Evolutionary conservation across 768 basidiomycete species (phyloP), one percentile per base, ranked within the genome.

Genomic region (Kwoniella sp.): DNA sequence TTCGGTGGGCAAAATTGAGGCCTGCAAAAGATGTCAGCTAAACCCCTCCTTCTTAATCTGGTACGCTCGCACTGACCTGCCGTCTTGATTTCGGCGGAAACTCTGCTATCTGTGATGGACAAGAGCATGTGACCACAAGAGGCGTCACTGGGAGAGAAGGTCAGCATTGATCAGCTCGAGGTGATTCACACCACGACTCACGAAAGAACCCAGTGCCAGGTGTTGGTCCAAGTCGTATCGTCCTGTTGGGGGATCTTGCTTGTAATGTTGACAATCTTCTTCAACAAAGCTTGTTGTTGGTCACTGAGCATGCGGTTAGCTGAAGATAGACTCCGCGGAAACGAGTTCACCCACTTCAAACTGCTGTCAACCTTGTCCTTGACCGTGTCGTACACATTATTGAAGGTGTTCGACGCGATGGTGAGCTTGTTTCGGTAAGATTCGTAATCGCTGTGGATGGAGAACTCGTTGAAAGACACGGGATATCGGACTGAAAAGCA

Each of bases 181-280:
- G n/a, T n/a, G n/a, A n/a, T n/a, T n/a, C n/a, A n/a, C n/a, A n/a
- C n/a, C n/a, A n/a, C n/a, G n/a, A 44, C 65, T 27, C 50, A 79
- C 77, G 77, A 93, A 47, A 98, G 82, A 74, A 97, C 95, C 95
- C 95, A 96, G 78, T 96, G 92, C 95, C 95, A 97, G 78, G 91
- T 92, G 78, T 96, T 97, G 81, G 97, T 99, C 96, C 96, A 99
- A 0, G 91, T 88, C 2, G 89, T 87, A 71, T 97, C 93, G 78
- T 99, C 95, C 1, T 85, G 85, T 4, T 84, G 81, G 1, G 94
- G 94, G 6, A 96, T 81, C 50, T 91, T 86, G 70, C 90, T 89
- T 33, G 92, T 83, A 33, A 96, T 91, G 13, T 85, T 86, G 49
- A 97, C 82, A 0, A 91, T 90, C 82, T 97, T 97, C 80, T 92